Evolutionary conservation across 192 early-diverging fungal genomes (phyloP).

Genomic region (Linnemannia elongata): DNA sequence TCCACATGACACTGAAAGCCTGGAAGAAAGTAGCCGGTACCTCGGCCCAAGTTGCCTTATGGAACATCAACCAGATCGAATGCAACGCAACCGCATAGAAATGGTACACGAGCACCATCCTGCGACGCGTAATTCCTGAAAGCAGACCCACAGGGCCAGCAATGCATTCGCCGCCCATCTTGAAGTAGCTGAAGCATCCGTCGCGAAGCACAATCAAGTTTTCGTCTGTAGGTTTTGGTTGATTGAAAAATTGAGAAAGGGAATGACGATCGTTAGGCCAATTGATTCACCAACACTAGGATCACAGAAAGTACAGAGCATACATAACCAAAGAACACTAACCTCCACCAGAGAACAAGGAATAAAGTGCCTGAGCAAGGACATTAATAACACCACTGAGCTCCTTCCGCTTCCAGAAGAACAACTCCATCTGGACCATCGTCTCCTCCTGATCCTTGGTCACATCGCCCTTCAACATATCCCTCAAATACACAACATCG

Average conservation of each 20-base stretch:
- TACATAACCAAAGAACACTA: slow-evolving; percentile 10
- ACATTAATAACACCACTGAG: slow-evolving; percentile 87
- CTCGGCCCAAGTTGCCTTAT: slow-evolving; percentile 59
- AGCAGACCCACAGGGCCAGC: slow-evolving; percentile 88
- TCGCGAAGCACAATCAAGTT: slow-evolving; percentile 81
- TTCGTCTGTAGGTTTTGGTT: slow-evolving; percentile 61
- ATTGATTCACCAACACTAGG: neutral
- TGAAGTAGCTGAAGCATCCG: slow-evolving; percentile 91
- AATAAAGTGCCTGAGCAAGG: slow-evolving; percentile 92
- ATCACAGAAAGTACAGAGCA: neutral
- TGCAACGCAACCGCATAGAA: slow-evolving; percentile 94
- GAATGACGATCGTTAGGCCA: neutral
- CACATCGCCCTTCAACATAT: slow-evolving; percentile 66
- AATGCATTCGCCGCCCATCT: slow-evolving; percentile 84
- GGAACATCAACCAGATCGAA: slow-evolving; percentile 69
- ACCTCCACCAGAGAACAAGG: slow-evolving; percentile 87
- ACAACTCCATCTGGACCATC: slow-evolving; percentile 66
- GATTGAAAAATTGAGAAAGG: too few species aligned
- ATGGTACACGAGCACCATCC: slow-evolving; percentile 84
- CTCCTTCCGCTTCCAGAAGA: slow-evolving; percentile 86
- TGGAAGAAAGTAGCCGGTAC: slow-evolving; percentile 62
- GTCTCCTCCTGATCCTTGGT: slow-evolving; percentile 65
- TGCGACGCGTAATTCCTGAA: slow-evolving; percentile 84
- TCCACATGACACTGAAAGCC: slow-evolving; percentile 63
- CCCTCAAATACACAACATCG: slow-evolving; percentile 84